Evolutionary conservation across 1,284 basidiomycete genomes (phyloP).

Genomic region (Pyrrhoderma lamaoense): DNA sequence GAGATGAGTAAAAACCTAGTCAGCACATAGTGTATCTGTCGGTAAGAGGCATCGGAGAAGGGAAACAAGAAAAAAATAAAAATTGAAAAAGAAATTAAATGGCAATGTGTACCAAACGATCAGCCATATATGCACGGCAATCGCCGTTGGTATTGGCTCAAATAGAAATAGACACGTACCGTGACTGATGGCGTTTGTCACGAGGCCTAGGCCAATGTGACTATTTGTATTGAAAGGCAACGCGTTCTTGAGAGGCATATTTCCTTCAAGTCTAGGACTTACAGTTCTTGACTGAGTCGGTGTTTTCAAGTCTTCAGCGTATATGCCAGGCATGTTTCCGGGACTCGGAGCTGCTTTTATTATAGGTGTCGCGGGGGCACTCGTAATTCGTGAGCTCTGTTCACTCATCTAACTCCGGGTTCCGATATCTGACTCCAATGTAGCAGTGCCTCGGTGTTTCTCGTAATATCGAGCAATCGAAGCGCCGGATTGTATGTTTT

Average conservation of each 20-base stretch:
- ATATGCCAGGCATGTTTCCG: neutral
- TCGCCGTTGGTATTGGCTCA: constrained; percentile 1
- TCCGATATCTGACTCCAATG: constrained; percentile 1
- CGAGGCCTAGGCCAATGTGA: neutral
- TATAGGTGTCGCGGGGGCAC: no score
- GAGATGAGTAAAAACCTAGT: constrained; percentile 14
- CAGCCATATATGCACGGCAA: neutral
- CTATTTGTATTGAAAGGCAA: neutral
- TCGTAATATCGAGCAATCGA: no score
- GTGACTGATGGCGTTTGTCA: neutral
- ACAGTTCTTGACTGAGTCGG: constrained; percentile 13
- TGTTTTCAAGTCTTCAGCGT: constrained; percentile 8
- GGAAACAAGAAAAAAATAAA: constrained; percentile 2
- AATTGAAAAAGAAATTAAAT: constrained; percentile 16
- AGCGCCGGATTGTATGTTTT: no score
- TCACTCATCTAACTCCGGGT: constrained; percentile 11
- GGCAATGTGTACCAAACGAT: neutral
- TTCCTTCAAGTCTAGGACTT: neutral
- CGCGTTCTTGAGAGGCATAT: neutral
- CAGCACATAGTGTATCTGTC: no score
- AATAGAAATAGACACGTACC: neutral
- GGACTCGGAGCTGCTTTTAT: no score
- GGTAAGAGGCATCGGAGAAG: neutral
- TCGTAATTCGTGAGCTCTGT: neutral
- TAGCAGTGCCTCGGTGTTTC: neutral